A percentile compares a stretch with the other conserved stretches of the same genome.
Conservation (phyloP, 768 basidiomycete genomes). For the Naematelia encephala region DNA sequence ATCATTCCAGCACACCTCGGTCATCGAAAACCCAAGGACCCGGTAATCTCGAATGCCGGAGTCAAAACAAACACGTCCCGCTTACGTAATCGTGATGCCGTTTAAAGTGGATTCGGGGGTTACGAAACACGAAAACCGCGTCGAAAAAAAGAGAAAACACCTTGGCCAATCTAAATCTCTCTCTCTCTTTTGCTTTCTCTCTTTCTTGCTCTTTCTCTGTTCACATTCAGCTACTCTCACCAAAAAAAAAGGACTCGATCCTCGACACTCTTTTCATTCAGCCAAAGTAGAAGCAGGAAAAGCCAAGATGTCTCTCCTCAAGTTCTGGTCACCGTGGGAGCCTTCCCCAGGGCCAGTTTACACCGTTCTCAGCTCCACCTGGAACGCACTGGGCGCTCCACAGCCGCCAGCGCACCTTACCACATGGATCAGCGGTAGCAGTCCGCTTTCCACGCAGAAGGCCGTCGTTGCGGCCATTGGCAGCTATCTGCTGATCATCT, state of each 20-base stretch:
- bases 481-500: constrained; percentile 83
- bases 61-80: too few relatives aligned
- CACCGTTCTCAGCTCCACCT: constrained; percentile 29
- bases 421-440: constrained; percentile 67
- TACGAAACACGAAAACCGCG: not conserved
- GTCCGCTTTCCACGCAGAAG: constrained; percentile 73
- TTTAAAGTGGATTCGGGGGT: too few relatives aligned
- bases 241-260: not conserved
- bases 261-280: constrained; percentile 69
- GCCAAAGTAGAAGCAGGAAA: not conserved
- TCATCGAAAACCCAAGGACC: too few relatives aligned
- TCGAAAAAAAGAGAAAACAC: not conserved
- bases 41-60: too few relatives aligned
- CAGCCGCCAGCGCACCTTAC: constrained; percentile 54
- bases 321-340: constrained; percentile 16
- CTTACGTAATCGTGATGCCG: too few relatives aligned
- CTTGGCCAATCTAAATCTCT: not conserved
- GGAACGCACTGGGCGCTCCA: constrained; percentile 29
- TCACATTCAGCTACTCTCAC: not conserved
- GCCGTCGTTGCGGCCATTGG: constrained; percentile 68
- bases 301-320: not conserved
- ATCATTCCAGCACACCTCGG: too few relatives aligned
- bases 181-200: not conserved
- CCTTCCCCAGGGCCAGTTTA: constrained; percentile 40
- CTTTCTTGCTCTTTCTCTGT: not conserved